These are phyloP conservation scores for Hanseniaspora occidentalis DNA, from an alignment of 805 yeast genomes.

Conservation along the genomic window DNA sequence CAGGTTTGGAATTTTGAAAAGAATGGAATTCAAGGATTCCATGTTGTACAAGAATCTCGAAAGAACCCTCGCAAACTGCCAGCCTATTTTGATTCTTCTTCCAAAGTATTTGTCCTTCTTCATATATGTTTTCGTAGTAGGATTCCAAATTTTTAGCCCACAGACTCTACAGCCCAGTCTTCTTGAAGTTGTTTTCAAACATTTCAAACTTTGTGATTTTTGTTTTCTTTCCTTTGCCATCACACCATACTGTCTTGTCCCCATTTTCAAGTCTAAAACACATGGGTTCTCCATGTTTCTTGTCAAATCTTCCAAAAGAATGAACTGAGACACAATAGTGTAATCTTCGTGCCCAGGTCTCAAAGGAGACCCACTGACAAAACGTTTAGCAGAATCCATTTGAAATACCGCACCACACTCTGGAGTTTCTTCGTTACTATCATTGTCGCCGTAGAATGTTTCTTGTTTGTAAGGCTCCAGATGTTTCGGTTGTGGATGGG, in stretches of 20 bases:
- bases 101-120: slow-evolving; percentile 90
- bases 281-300: slow-evolving; percentile 74
- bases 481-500: too few relatives aligned
- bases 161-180: slow-evolving; percentile 83
- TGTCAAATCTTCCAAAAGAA: slow-evolving; percentile 82
- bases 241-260: slow-evolving; percentile 96
- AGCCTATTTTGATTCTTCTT: slow-evolving; percentile 55
- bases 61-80: slow-evolving; percentile 63
- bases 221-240: slow-evolving; percentile 68
- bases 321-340: slow-evolving; percentile 41
- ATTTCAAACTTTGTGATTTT: slow-evolving; percentile 68
- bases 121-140: slow-evolving; percentile 32
- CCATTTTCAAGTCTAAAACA: slow-evolving; percentile 93
- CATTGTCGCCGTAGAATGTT: too few relatives aligned
- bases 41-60: slow-evolving; percentile 78
- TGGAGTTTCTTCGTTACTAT: too few relatives aligned
- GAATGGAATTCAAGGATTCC: slow-evolving; percentile 37
- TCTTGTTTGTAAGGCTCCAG: too few relatives aligned
- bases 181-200: slow-evolving; percentile 69
- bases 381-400: too few relatives aligned
- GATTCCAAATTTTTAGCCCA: slow-evolving; percentile 83
- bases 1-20: slow-evolving; percentile 55
- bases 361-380: too few relatives aligned
- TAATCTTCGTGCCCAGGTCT: slow-evolving; percentile 17
- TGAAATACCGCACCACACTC: too few relatives aligned